Conservation (phyloP, 73 alveolate genomes). For the Tetrahymena borealis region DNA sequence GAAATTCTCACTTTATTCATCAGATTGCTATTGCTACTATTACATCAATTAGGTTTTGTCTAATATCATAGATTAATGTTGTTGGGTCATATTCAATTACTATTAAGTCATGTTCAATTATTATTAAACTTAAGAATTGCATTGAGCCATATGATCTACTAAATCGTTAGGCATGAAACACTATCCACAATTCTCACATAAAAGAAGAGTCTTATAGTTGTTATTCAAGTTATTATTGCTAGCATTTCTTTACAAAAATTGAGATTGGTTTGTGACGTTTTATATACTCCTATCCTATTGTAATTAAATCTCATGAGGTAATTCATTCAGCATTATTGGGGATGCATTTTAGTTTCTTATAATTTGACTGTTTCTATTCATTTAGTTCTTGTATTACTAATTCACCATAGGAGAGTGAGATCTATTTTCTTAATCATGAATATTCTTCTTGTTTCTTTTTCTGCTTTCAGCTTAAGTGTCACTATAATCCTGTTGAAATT, state of each 20-base stretch:
- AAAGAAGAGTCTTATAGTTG: not conserved
- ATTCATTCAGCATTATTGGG: not conserved
- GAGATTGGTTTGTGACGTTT: not conserved
- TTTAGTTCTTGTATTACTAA: not conserved
- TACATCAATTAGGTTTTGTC: not conserved
- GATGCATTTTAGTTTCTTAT: not conserved
- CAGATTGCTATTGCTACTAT: not conserved
- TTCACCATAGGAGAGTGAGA: not conserved
- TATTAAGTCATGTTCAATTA: not conserved
- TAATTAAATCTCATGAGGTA: not conserved
- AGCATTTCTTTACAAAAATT: not conserved
- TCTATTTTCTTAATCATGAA: not conserved
- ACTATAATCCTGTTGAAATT: not conserved
- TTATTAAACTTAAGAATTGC: not conserved
- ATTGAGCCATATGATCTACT: not conserved
- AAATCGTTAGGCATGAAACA: not conserved
- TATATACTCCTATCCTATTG: not conserved
- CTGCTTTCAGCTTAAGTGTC: not conserved
- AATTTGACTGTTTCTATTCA: not conserved
- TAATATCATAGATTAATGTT: not conserved
- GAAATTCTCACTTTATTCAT: not conserved
- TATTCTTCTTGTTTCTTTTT: not conserved
- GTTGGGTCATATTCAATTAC: not conserved
- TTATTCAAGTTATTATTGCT: not conserved
- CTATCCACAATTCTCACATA: not conserved